Base-by-base conservation (phyloP, 1,284 basidiomycete species). In the Ceratobasidium theobromae region DNA sequence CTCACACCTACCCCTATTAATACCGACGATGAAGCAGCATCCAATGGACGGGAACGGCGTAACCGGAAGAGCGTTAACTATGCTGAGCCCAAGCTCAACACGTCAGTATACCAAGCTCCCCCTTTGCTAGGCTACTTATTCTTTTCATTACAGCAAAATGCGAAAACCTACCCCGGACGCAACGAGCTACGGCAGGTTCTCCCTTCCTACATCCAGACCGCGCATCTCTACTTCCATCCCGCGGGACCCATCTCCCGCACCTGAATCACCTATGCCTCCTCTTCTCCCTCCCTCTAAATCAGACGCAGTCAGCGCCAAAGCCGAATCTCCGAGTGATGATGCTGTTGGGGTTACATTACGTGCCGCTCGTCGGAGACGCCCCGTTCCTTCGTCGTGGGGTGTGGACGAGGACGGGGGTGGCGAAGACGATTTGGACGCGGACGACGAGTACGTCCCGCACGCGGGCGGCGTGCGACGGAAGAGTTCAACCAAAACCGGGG, bases 51-150 rank as follows among this genome's bases (percentile, higher is more conserved):
- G 64, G 87, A 89, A 73, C 79, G 87, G 68, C 80, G 92, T 65
- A 77, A 82, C 14, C 81, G 92, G 48, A 92, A 87, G 78, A 93
- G 91, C 71, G 81, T 94, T 62, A 94, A 93, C 74, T 94, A 95
- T 72, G 82, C 91, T 1, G 92, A 95, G 75, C 92, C 92, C 11
- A 94, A 92, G 75, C 80, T 95, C 30, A 93, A 92, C 75, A 93
- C 89, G 91, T 93, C 75, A 70, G 88, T 85, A 30, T 48, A 30
- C 40, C 53, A 16, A 18, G 30, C 53, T 46, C 32, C 32, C 40
- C 46, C 53, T 66, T 49, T 51, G n/a, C n/a, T 32, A 67, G n/a
- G 65, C 35, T 64, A 65, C 70, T 51, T 71, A 53, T 68, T 35
- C 5, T 54, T 52, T 46, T 45, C 43, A 18, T 27, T 9, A 65